phyloP scores from a whole-genome alignment of 257 asterid species.

The Prunella vulgaris region DNA sequence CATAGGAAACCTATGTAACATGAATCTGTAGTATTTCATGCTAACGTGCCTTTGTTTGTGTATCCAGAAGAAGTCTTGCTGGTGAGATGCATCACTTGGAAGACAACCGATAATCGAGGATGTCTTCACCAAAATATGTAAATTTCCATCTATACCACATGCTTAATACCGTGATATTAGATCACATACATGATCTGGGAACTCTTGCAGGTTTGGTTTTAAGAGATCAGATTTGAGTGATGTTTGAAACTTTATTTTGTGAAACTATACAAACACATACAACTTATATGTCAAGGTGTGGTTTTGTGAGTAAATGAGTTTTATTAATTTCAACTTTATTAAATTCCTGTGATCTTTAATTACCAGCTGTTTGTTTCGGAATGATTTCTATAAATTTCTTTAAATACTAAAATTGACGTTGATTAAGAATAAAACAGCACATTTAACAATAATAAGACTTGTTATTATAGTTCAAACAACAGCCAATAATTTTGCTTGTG shows the following conservation, averaged over 20 bases:
- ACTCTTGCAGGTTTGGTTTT: neutral
- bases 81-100: constrained; percentile 33
- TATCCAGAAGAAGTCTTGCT: constrained; percentile 79
- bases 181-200: constrained; percentile 12
- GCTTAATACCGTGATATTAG: constrained; percentile 10
- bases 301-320: neutral
- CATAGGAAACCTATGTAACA: neutral
- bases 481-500: neutral
- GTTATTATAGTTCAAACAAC: constrained; percentile 4
- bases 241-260: constrained; percentile 1
- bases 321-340: neutral
- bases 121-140: constrained; percentile 24
- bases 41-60: constrained; percentile 4
- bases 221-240: constrained; percentile 5
- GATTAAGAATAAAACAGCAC: too few species aligned
- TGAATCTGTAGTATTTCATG: neutral
- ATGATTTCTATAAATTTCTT: neutral
- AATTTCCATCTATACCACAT: constrained; percentile 6
- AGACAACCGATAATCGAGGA: constrained; percentile 13
- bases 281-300: neutral
- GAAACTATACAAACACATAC: neutral
- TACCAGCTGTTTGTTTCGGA: neutral
- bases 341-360: neutral
- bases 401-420: too few species aligned
- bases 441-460: neutral